phyloP scores from a whole-genome alignment of 2,329 filamentous ascomycete species.

The Calonectria leucothoes region DNA sequence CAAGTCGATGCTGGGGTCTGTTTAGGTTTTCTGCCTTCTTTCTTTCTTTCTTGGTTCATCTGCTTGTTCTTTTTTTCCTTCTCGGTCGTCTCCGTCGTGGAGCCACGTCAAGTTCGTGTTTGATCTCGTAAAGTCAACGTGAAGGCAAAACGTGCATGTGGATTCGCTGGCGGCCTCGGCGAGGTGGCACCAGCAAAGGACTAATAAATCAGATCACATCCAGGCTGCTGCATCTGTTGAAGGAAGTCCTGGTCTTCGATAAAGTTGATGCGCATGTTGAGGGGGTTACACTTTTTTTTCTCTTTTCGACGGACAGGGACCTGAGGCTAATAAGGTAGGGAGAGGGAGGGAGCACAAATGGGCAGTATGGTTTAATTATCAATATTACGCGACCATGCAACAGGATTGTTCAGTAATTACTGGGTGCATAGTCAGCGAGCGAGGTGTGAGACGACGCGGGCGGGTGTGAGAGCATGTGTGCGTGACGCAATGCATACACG shows the following conservation, averaged over 20 bases:
- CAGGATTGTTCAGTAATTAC: background rate
- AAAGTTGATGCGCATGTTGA: background rate
- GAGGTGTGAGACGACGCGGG: background rate
- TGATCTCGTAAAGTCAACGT: background rate
- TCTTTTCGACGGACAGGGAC: background rate
- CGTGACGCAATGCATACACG: background rate
- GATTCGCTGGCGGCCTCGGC: background rate
- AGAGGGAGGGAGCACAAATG: background rate
- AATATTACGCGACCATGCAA: conserved; percentile 2
- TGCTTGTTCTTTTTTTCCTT: background rate
- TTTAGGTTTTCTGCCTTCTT: background rate
- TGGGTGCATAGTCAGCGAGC: background rate
- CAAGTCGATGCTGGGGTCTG: background rate
- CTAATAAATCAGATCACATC: too few relatives aligned
- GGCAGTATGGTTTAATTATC: background rate
- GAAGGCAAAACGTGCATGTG: background rate
- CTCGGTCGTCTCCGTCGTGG: background rate
- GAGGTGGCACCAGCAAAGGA: background rate
- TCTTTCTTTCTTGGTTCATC: background rate
- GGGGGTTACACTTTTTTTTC: background rate
- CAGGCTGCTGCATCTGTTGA: background rate
- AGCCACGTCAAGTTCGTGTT: conserved; percentile 1
- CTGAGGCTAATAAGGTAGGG: background rate
- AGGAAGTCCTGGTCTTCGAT: background rate
- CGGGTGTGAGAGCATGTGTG: background rate